Evolutionary conservation across 495 filamentous ascomycete species (phyloP).

Genomic region (Ascodesmis nigricans): DNA sequence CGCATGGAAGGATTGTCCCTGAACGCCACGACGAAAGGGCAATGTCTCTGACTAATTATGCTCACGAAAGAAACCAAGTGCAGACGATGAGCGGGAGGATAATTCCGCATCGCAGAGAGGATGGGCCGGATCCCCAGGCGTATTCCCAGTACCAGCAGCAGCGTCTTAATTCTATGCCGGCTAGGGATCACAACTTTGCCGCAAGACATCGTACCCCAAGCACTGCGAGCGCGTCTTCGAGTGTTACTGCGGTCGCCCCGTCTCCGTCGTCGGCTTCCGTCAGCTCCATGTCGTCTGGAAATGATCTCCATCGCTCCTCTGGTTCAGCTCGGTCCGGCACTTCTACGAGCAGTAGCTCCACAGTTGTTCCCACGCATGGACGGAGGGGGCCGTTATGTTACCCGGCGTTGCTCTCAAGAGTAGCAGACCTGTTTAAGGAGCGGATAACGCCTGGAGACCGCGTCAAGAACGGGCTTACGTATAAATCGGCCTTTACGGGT

Average conservation of each 20-base stretch:
- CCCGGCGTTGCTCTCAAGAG: conserved; percentile 71
- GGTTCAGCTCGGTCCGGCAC: no score
- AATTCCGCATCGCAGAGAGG: conserved; percentile 37
- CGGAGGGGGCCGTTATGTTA: conserved; percentile 55
- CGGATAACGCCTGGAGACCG: conserved; percentile 62
- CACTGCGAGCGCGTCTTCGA: conserved; percentile 20
- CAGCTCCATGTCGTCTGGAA: conserved; percentile 12
- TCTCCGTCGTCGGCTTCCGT: no score
- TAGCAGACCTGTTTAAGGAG: conserved; percentile 76
- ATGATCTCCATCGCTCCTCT: conserved; percentile 11
- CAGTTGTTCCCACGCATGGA: no score
- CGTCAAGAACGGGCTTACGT: conserved; percentile 89
- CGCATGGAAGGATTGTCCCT: conserved; percentile 72
- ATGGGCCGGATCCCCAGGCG: conserved; percentile 23
- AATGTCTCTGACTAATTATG: conserved; percentile 86
- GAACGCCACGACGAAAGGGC: conserved; percentile 79
- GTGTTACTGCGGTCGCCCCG: conserved; percentile 11
- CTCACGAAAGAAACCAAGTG: conserved; percentile 49
- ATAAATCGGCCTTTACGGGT: conserved; percentile 90
- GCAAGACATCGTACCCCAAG: conserved; percentile 20
- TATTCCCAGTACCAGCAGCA: conserved; percentile 28
- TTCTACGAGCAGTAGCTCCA: conserved; percentile 10
- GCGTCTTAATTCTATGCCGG: conserved; percentile 17
- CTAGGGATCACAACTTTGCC: conserved; percentile 16
- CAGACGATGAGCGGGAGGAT: conserved; percentile 83